Evolutionary conservation across 768 basidiomycete species (phyloP), one percentile per base, ranked within the genome.

Genomic region (Trametes cinnabarina): DNA sequence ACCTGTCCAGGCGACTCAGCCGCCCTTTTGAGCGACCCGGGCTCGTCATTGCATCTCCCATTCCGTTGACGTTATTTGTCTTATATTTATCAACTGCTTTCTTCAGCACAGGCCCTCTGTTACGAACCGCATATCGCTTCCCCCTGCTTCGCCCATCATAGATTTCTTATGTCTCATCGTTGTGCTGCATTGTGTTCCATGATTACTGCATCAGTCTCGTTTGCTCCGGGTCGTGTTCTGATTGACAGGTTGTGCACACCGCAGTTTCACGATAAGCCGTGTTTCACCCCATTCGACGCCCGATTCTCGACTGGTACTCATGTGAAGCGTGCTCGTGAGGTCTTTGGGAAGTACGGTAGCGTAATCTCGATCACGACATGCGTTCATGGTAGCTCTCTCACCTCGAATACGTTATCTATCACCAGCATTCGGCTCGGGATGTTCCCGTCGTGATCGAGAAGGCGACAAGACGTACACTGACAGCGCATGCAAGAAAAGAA

Each of bases 1-100:
- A 35, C 68, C 68, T 19, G 57, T 63, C 52, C 55, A 49, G 35
- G 15, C 46, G 19, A 46, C 51, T 40, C 49, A 55, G 43, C 42
- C 40, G 25, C 57, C 54, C 22, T 32, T 50, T 5, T 56, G 49
- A 58, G 28, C 49, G 49, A 12, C 12, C 30, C 30, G 7, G 30
- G 30, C 34, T 35, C 43, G 41, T 32, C 37, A n/a, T 34, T 17
- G 32, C 9, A 34, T 12, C 47, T 15, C 19, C 23, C 26, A 15
- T 22, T 40, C 37, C 22, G 15, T 10, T 37, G 37, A 40, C 46
- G 14, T 47, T 35, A 28, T 26, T 39, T 40, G 14, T 46, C 14
- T 37, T 47, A 47, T 47, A 23, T 39, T 39, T 47, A 55, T 40
- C 53, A n/a, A 32, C 30, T 40, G 22, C 53, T 39, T 39, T 28